Evolutionary conservation across 768 basidiomycete species (phyloP), one percentile per base, ranked within the genome.

Genomic region (Galerina marginata): DNA sequence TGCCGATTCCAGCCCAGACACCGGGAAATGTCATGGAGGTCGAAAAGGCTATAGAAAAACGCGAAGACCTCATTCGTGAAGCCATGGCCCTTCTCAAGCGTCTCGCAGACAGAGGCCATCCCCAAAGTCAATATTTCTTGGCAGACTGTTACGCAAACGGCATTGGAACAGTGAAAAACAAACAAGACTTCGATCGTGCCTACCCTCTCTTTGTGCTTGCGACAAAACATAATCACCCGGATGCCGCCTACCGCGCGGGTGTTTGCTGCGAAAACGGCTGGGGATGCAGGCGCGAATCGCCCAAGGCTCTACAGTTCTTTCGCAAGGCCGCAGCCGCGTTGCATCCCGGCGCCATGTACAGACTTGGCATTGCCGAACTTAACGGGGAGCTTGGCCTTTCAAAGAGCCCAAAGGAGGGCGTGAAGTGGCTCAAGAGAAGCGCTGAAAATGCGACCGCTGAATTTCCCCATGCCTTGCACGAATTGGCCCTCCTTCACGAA

Each of bases 251-350:
- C 75, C 91, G 96, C 33, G 92, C 96, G 0, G 97, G 95, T 36
- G 96, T 96, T 2, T 99, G 97, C 72, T 97, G 94, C 75, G 97
- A 99, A 82, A 96, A 98, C 68, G 97, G 96, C 29, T 99, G 96
- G 97, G 97, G 97, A 6, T 96, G 95, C 72, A 82, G 96, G 52
- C 85, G 95, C 12, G 97, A 99, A 75, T 89, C 87, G 15, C 88
- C 89, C 45, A 98, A 98, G 70, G 95, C 96, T 0, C 75, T 98
- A 38, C 89, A 91, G 58, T 97, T 95, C 79, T 99, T 90, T 79
- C 87, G 92, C 59, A 99, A 97, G 75, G 94, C 96, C 6, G 93
- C 90, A 0, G 94, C 95, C 0, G 87, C 93, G 0, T 83, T 90
- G 11, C 96, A 99, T 65, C 95, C 95, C 0, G 95, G 94, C 14